These are phyloP conservation scores for Papiliotrema flavescens DNA, from an alignment of 1,284 basidiomycete species.

Conservation along the genomic window DNA sequence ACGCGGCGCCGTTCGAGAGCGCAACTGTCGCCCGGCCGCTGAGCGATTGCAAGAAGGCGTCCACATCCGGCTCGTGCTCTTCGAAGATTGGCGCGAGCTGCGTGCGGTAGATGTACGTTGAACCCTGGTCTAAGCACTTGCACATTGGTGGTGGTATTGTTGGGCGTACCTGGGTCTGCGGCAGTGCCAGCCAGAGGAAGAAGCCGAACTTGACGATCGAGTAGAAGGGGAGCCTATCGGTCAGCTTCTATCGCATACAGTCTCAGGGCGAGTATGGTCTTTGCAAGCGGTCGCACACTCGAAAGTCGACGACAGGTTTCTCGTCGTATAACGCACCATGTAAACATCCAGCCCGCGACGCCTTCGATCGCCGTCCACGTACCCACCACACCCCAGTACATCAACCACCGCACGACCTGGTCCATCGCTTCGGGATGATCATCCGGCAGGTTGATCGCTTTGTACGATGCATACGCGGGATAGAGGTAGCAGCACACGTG, in stretches of 20 bases:
- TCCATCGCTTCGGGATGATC: slow-evolving; percentile 59
- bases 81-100: slow-evolving; percentile 65
- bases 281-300: background rate
- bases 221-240: slow-evolving; percentile 70
- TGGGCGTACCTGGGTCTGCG: slow-evolving; percentile 63
- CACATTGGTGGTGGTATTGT: background rate
- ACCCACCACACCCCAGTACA: slow-evolving; percentile 59
- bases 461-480: slow-evolving; percentile 51
- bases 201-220: slow-evolving; percentile 67
- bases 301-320: background rate
- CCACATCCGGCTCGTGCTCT: slow-evolving; percentile 64
- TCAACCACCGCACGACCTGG: slow-evolving; percentile 49
- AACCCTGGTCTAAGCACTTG: slow-evolving; percentile 56
- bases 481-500: slow-evolving; percentile 46
- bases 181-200: slow-evolving; percentile 68
- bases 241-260: background rate
- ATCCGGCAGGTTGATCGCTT: slow-evolving; percentile 57
- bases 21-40: slow-evolving; percentile 28
- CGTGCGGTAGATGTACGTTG: slow-evolving; percentile 64
- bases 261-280: background rate
- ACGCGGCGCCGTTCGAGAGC: slow-evolving; percentile 30
- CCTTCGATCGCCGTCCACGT: slow-evolving; percentile 66
- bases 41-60: slow-evolving; percentile 56
- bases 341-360: slow-evolving; percentile 62
- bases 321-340: slow-evolving; percentile 54